Base-by-base conservation (phyloP, 73 alveolate genomes). In the Stentor coeruleus region DNA sequence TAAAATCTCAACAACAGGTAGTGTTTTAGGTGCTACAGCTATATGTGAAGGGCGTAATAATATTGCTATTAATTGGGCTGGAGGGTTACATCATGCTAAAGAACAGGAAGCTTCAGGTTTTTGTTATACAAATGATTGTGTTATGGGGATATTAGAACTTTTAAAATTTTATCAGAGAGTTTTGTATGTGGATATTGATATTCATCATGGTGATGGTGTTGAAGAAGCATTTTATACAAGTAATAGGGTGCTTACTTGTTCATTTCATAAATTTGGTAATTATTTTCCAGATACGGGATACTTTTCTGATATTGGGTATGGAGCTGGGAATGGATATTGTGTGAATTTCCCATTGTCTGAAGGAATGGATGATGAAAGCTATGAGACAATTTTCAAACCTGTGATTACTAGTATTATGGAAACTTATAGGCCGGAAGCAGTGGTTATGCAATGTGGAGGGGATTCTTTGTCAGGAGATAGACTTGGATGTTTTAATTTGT, bases 161-260 rank as follows among this genome's bases (percentile, higher is more conserved):
- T 89, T 95, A 59, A 94, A 93, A 39, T 79, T 83, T 38, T 87
- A 88, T 83, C 93, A 94, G 81, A 92, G 98, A 83, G 99, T 94
- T 33, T 88, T 95, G 83, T 95, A 97, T 86, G 89, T 94, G 59
- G 98, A 95, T 92, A 95, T 95, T 59, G 98, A 93, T 87, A 87
- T 92, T 87, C 97, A 97, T 85, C 99, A 97, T 90, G 99, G 99
- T 33, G 99, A 97, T 94, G 99, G 99, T 31, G 99, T 97, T 2
- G 99, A 97, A 88, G 99, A 97, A 92, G 99, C 99, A n/a, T 97
- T 97, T 87, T 97, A 93, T 86, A 93, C 97, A 3, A 95, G 99
- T 41, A 97, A 96, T 79, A 82, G 99, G 85, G 99, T 97, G 26
- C 87, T 97, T 95, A 95, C 99, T 38, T 94, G 95, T 72, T 95